phyloP scores from a whole-genome alignment of 2,329 filamentous ascomycete genomes.

The Exophiala alcalophila region DNA sequence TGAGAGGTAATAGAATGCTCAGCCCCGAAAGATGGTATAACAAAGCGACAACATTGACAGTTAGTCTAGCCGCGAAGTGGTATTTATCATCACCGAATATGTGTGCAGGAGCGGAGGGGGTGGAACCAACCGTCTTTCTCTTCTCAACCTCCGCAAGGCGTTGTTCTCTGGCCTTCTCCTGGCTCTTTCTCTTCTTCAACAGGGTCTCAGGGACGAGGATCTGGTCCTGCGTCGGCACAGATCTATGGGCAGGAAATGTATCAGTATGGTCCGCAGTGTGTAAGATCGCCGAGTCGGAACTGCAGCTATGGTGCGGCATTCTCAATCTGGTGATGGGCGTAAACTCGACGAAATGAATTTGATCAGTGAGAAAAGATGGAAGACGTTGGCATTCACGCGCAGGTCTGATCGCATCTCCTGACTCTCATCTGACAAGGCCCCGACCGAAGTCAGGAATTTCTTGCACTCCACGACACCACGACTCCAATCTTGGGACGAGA shows the following conservation, averaged over 20 bases:
- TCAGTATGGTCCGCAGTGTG: constrained; percentile 78
- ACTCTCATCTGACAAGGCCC: constrained; percentile 78
- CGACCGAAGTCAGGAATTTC: constrained; percentile 51
- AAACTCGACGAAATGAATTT: constrained; percentile 78
- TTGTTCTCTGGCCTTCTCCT: constrained; percentile 98
- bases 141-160: constrained; percentile 74
- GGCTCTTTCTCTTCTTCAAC: constrained; percentile 99
- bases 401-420: constrained; percentile 29
- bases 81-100: constrained; percentile 79
- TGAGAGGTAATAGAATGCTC: constrained; percentile 45
- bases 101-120: constrained; percentile 37
- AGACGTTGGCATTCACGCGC: constrained; percentile 12
- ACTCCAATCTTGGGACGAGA: constrained; percentile 10
- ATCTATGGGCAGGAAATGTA: constrained; percentile 55
- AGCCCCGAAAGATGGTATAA: constrained; percentile 99
- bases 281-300: constrained; percentile 82
- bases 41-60: constrained; percentile 93
- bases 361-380: constrained; percentile 61
- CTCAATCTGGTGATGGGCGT: constrained; percentile 67
- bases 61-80: constrained; percentile 86
- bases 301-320: constrained; percentile 91
- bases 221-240: constrained; percentile 90
- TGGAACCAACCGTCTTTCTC: constrained; percentile 78
- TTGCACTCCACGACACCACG: constrained; percentile 33
- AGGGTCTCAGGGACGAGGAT: constrained; percentile 98